These are phyloP conservation scores for Xylariaceae sp. DNA, from an alignment of 2,329 filamentous ascomycete genomes.

Conservation along the genomic window DNA sequence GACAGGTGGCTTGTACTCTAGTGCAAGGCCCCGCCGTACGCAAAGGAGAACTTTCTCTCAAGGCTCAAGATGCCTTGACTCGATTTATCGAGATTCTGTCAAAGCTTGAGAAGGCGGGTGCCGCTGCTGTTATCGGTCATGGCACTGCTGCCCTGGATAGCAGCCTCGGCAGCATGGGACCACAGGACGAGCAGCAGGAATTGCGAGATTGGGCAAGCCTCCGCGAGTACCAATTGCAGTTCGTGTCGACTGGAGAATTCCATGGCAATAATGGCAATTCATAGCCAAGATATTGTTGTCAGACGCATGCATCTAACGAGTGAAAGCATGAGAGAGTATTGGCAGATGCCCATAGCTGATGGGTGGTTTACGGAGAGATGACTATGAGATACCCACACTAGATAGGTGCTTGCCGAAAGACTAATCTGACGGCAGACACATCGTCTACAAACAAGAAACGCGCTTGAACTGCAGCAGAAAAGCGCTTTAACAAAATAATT, in stretches of 20 bases:
- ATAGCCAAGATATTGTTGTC: too few species aligned
- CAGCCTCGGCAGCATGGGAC: slow-evolving; percentile 43
- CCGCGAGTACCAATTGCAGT: slow-evolving; percentile 71
- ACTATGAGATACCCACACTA: too few species aligned
- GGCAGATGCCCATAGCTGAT: too few species aligned
- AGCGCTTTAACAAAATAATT: too few species aligned
- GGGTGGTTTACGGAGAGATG: too few species aligned
- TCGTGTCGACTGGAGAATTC: slow-evolving; percentile 62
- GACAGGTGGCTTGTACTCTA: slow-evolving; percentile 76
- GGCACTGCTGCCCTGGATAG: slow-evolving; percentile 28
- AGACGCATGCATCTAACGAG: too few species aligned
- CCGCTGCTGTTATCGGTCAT: slow-evolving; percentile 31
- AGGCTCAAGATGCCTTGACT: slow-evolving; percentile 66
- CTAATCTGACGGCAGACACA: too few species aligned
- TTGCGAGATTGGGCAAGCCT: slow-evolving; percentile 74
- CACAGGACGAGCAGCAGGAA: slow-evolving; percentile 70
- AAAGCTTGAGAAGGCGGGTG: slow-evolving; percentile 64
- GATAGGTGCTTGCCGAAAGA: too few species aligned
- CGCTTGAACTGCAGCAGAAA: too few species aligned
- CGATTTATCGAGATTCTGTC: slow-evolving; percentile 72
- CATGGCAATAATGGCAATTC: slow-evolving; percentile 17
- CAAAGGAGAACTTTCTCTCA: slow-evolving; percentile 48
- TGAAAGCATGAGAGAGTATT: too few species aligned
- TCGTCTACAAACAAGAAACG: too few species aligned
- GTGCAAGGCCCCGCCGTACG: slow-evolving; percentile 55